Conservation (phyloP, 345 rosid species). For the Ailanthus altissimus region DNA sequence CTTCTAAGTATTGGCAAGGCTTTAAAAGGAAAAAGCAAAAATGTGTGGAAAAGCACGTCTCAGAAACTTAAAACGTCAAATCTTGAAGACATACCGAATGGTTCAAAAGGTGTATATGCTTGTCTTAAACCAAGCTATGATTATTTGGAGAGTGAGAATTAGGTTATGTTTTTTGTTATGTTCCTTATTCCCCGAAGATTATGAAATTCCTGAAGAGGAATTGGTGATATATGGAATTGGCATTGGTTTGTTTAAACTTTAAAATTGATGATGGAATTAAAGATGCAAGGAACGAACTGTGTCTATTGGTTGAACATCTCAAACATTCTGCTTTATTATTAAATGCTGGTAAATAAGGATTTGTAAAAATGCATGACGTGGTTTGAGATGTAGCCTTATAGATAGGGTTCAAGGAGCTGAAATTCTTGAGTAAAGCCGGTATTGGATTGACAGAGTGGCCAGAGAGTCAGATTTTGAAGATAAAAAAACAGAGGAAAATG, state of each 20-base stretch:
- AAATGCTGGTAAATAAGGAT: background rate
- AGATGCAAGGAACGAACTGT: background rate
- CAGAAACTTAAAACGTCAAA: conserved; percentile 7
- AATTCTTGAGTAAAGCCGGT: too few relatives aligned
- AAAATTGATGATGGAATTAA: background rate
- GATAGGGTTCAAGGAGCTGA: too few relatives aligned
- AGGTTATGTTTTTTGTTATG: too few relatives aligned
- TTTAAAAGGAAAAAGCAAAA: background rate
- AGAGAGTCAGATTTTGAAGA: too few relatives aligned
- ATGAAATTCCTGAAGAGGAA: background rate
- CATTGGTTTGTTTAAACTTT: background rate
- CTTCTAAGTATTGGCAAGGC: background rate
- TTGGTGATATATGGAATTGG: background rate
- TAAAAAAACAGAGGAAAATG: too few relatives aligned
- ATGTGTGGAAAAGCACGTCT: background rate
- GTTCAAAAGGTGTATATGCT: background rate
- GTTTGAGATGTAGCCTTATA: too few relatives aligned
- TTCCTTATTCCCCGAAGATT: too few relatives aligned
- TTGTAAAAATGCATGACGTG: conserved; percentile 15
- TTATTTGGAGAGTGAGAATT: too few relatives aligned
- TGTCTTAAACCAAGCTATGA: conserved; percentile 1
- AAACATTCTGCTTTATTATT: conserved; percentile 6
- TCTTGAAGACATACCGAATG: background rate
- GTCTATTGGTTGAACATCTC: background rate
- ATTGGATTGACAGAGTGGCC: too few relatives aligned